These are phyloP conservation scores for Colletotrichum musicola DNA, from an alignment of 2,329 filamentous ascomycete genomes.

Conservation along the genomic window DNA sequence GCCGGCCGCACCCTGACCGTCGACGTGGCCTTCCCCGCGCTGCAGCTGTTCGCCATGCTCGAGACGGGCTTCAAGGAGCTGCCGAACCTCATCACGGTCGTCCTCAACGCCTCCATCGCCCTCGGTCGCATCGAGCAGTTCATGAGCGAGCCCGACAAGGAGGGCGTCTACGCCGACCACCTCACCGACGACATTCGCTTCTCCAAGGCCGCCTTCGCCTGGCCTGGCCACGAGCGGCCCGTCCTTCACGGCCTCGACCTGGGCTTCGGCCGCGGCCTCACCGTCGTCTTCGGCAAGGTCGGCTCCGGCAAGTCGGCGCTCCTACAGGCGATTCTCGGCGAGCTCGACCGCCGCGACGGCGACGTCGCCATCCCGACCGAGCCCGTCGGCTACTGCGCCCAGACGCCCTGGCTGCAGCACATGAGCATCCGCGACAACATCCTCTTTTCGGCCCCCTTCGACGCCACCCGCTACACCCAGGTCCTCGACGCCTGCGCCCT, in stretches of 20 bases:
- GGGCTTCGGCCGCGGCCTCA: conserved; percentile 63
- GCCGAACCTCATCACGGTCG: conserved; percentile 79
- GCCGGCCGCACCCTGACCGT: conserved; percentile 77
- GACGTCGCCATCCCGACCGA: conserved; percentile 60
- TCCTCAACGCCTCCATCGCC: conserved; percentile 87
- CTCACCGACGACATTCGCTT: conserved; percentile 63
- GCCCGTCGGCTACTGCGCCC: conserved; percentile 68
- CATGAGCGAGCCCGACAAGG: conserved; percentile 87
- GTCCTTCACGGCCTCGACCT: conserved; percentile 63
- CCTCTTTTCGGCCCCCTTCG: conserved; percentile 69
- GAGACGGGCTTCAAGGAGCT: conserved; percentile 80
- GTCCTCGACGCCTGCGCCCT: conserved; percentile 73
- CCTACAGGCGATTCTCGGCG: conserved; percentile 69
- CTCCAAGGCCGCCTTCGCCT: conserved; percentile 78
- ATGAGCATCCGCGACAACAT: conserved; percentile 76
- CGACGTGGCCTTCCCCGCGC: conserved; percentile 87
- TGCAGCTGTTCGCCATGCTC: conserved; percentile 83
- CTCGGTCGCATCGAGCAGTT: conserved; percentile 86
- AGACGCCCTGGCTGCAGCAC: conserved; percentile 75
- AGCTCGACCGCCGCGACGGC: conserved; percentile 75
- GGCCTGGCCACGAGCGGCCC: conserved; percentile 75
- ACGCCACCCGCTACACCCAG: conserved; percentile 67
- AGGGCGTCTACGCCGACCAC: conserved; percentile 58
- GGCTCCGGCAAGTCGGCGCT: conserved; percentile 73
- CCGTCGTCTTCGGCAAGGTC: conserved; percentile 69